Evolutionary conservation across 768 basidiomycete species (phyloP).

Genomic region (Leccinum olivaceopallidum): DNA sequence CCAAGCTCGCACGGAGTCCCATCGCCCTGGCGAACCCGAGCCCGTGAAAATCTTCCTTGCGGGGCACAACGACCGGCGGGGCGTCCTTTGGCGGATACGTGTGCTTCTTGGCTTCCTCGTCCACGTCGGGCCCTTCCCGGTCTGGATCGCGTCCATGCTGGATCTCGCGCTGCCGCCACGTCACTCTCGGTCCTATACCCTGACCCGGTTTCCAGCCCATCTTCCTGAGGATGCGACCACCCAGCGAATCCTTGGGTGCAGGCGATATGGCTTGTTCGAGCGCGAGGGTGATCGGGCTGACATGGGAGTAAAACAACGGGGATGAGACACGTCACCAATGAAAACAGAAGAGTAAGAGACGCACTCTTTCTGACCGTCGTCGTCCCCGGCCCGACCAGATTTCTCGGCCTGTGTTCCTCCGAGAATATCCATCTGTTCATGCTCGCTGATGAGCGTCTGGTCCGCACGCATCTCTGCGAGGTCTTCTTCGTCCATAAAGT

Average conservation of each 20-base stretch:
- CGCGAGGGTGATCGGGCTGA: slow-evolving; percentile 61
- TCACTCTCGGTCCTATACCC: slow-evolving; percentile 89
- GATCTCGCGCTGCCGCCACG: slow-evolving; percentile 68
- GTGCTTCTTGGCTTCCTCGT: slow-evolving; percentile 86
- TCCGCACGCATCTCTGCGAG: slow-evolving; percentile 77
- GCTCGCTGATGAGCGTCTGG: slow-evolving; percentile 73
- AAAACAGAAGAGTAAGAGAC: background rate
- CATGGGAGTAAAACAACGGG: background rate
- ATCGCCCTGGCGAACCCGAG: slow-evolving; percentile 75
- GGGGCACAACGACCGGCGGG: slow-evolving; percentile 54
- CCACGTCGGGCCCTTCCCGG: slow-evolving; percentile 49
- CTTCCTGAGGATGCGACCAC: slow-evolving; percentile 84
- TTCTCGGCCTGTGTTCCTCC: slow-evolving; percentile 55
- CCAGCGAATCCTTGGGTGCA: slow-evolving; percentile 75
- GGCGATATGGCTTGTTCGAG: slow-evolving; percentile 71
- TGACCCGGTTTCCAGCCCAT: slow-evolving; percentile 96
- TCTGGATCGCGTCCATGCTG: slow-evolving; percentile 58
- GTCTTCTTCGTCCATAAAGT: slow-evolving; percentile 99
- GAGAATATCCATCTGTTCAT: slow-evolving; percentile 72
- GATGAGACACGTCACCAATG: background rate
- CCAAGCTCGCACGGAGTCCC: slow-evolving; percentile 60
- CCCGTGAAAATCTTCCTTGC: slow-evolving; percentile 80
- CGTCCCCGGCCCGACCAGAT: slow-evolving; percentile 31
- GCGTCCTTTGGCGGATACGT: slow-evolving; percentile 84
- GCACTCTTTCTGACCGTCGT: slow-evolving; percentile 44